Evolutionary conservation across 495 filamentous ascomycete genomes (phyloP).

Genomic region (Tetracladium marchalianum): DNA sequence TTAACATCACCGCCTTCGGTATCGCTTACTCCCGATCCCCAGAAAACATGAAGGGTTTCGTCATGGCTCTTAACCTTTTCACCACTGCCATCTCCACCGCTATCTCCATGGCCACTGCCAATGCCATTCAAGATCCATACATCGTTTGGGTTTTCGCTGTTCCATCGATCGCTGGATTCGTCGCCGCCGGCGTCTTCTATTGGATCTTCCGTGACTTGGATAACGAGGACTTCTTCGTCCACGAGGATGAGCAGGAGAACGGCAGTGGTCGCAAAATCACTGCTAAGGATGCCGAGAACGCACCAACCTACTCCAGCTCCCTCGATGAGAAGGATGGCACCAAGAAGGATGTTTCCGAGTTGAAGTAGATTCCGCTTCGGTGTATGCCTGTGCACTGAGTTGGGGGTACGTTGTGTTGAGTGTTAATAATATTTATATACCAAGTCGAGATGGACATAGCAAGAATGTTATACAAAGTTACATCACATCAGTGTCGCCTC

Average conservation of each 20-base stretch:
- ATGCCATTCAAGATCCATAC: conserved; percentile 49
- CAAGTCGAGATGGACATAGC: too few species aligned
- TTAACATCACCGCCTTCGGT: conserved; percentile 57
- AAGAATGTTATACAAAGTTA: too few species aligned
- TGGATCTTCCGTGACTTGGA: conserved; percentile 33
- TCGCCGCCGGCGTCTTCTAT: conserved; percentile 34
- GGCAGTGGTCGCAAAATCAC: conserved; percentile 19
- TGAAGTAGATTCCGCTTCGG: conserved; percentile 8
- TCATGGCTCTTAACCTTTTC: conserved; percentile 49
- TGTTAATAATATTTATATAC: background rate
- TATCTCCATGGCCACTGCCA: conserved; percentile 44
- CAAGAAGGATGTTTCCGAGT: background rate
- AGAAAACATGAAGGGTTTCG: conserved; percentile 54
- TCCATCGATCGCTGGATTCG: conserved; percentile 30
- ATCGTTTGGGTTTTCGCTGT: conserved; percentile 43
- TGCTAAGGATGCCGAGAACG: conserved; percentile 20
- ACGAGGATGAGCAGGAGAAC: background rate
- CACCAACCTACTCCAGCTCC: background rate
- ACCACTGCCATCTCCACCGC: conserved; percentile 46
- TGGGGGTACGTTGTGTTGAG: background rate
- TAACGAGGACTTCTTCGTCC: conserved; percentile 26
- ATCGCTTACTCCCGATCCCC: conserved; percentile 62
- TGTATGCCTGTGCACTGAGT: background rate
- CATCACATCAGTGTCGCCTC: too few species aligned
- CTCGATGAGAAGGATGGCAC: background rate